Evolutionary conservation across 108 stramenopile genomes (phyloP).

Genomic region (Bacterosira constricta): DNA sequence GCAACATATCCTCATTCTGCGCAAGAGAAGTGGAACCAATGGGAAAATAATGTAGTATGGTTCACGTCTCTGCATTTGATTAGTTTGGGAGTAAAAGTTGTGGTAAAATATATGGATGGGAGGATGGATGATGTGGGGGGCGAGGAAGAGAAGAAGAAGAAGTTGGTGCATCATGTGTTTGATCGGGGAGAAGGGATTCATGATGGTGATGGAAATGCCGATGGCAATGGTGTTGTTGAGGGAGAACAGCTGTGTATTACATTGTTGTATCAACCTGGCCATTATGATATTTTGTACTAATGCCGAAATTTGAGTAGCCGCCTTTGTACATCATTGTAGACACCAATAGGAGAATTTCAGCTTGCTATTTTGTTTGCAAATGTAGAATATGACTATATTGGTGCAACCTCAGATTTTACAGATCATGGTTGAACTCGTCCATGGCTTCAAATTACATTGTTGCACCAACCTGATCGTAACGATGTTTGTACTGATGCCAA

Average conservation of each 20-base stretch:
- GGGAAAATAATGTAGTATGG: constrained; percentile 80
- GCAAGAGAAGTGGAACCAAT: constrained; percentile 80
- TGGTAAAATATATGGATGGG: constrained; percentile 85
- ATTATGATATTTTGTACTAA: constrained; percentile 87
- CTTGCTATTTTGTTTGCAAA: too few relatives aligned
- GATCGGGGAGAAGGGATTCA: constrained; percentile 33
- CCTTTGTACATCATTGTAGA: too few relatives aligned
- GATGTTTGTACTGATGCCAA: constrained; percentile 74
- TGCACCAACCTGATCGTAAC: too few relatives aligned
- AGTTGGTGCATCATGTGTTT: constrained; percentile 54
- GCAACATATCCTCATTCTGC: constrained; percentile 67
- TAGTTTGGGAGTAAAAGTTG: constrained; percentile 67
- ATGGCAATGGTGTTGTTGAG: not conserved
- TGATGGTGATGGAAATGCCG: not conserved
- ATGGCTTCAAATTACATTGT: too few relatives aligned
- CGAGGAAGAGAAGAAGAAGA: too few relatives aligned
- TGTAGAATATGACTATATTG: too few relatives aligned
- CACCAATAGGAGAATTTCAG: too few relatives aligned
- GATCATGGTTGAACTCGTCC: too few relatives aligned
- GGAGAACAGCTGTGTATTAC: constrained; percentile 37
- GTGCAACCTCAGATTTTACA: too few relatives aligned
- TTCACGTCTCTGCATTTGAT: constrained; percentile 78
- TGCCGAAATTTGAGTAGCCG: not conserved
- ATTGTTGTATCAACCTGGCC: constrained; percentile 83
- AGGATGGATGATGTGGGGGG: constrained; percentile 33